These are phyloP conservation scores for Danielia reshetovae DNA, from an alignment of 805 yeast species.

Conservation along the genomic window DNA sequence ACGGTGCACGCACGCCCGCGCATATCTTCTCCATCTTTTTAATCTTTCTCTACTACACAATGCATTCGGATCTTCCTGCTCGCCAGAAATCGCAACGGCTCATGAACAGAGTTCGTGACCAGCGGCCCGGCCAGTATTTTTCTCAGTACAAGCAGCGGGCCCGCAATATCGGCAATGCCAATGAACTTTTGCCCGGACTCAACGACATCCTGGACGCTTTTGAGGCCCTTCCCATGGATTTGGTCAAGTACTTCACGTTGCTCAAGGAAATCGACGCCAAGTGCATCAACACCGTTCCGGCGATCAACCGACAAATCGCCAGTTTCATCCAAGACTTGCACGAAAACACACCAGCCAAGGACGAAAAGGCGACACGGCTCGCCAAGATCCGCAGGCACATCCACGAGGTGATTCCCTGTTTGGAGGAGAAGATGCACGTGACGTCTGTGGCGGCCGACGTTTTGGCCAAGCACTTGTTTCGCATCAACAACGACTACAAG, in stretches of 20 bases:
- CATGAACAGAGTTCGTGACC: conserved; percentile 19
- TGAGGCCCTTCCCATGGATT: conserved; percentile 83
- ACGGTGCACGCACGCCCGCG: background rate
- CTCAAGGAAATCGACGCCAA: conserved; percentile 94
- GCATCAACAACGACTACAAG: conserved; percentile 80
- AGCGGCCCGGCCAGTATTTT: conserved; percentile 23
- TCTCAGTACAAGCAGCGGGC: conserved; percentile 34
- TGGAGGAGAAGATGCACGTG: conserved; percentile 97
- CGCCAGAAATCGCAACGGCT: conserved; percentile 34
- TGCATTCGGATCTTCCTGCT: conserved; percentile 23
- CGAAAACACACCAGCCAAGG: conserved; percentile 7
- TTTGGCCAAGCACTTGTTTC: conserved; percentile 58
- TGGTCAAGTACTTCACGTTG: conserved; percentile 79
- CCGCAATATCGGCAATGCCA: conserved; percentile 27
- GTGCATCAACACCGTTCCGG: conserved; percentile 72
- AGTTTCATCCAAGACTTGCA: conserved; percentile 36
- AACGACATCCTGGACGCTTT: conserved; percentile 89
- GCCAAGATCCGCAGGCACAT: conserved; percentile 42
- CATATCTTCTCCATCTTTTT: background rate
- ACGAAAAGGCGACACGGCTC: conserved; percentile 28
- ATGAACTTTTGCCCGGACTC: conserved; percentile 65
- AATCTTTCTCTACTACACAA: background rate
- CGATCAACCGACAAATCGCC: conserved; percentile 52
- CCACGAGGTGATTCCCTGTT: conserved; percentile 78
- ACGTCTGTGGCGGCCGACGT: conserved; percentile 86